phyloP scores from a whole-genome alignment of 768 basidiomycete genomes.

The Tricholoma hemisulphureum region DNA sequence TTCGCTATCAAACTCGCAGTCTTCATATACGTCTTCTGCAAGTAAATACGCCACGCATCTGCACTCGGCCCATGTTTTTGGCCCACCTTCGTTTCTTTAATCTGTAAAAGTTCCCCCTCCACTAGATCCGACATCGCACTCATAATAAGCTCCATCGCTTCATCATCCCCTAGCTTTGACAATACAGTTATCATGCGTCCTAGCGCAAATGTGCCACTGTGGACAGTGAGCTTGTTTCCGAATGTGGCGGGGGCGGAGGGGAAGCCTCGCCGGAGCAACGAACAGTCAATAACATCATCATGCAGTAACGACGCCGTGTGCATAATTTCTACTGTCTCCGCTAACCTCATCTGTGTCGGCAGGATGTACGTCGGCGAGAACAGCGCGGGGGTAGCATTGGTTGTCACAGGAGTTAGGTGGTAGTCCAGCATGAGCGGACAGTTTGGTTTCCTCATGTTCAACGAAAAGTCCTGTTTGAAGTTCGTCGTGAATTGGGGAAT shows the following conservation, averaged over 20 bases:
- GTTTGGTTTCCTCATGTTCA: constrained; percentile 23
- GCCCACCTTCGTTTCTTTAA: constrained; percentile 47
- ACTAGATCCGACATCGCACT: constrained; percentile 86
- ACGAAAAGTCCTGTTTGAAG: constrained; percentile 46
- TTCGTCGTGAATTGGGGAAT: constrained; percentile 61
- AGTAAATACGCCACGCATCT: constrained; percentile 73
- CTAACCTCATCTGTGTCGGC: constrained; percentile 83
- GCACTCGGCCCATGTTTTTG: constrained; percentile 19
- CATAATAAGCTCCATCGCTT: constrained; percentile 86
- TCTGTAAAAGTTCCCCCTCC: no score
- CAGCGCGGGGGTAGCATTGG: constrained; percentile 11
- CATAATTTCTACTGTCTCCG: constrained; percentile 94
- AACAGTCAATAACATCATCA: constrained; percentile 91
- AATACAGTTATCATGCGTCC: constrained; percentile 82
- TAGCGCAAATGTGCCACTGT: constrained; percentile 88
- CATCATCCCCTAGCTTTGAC: constrained; percentile 71
- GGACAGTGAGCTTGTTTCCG: constrained; percentile 85
- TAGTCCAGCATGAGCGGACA: constrained; percentile 29
- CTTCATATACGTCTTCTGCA: no score
- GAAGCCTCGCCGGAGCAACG: constrained; percentile 70
- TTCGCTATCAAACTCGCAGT: no score
- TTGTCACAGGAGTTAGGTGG: constrained; percentile 14
- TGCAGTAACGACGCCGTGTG: constrained; percentile 92
- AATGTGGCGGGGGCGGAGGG: constrained; percentile 82
- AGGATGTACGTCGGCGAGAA: constrained; percentile 42